Evolutionary conservation across 768 basidiomycete species (phyloP), one percentile per base, ranked within the genome.

Genomic region (Leccinellum albellum): DNA sequence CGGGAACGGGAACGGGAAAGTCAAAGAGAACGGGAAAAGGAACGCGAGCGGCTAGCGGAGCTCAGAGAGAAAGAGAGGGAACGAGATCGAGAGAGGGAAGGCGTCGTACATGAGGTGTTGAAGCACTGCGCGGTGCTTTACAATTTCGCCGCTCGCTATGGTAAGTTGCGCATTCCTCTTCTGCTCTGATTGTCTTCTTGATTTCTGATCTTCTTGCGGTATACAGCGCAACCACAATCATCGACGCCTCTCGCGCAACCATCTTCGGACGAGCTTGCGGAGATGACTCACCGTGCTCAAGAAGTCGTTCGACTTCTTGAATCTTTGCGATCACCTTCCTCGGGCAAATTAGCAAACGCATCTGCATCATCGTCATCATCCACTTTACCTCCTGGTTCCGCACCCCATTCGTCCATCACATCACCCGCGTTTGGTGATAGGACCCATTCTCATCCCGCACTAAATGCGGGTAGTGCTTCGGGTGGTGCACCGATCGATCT

Each of bases 291-390:
- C 15, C 79, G 81, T 31, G 89, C 89, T 21, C 74, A 77, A 51
- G 73, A 81, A 51, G 88, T 92, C 24, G 84, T 90, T 20, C 80
- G 82, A 50, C 78, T 91, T 20, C 72, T 91, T 35, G 86, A 89
- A 42, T 70, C 67, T 33, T 59, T 71, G 14, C 60, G 65, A 20
- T 62, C 58, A 33, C 58, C 66, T 31, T 61, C 66, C 47, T 57
- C 60, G 20, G 59, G 62, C 17, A 71, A 70, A 54, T 54, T 58
- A 17, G 60, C 65, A 32, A 52, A 57, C 40, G 26, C 51, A 26
- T 57, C 66, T 14, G 32, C 35, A 12, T 28, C 59, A 49, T 57
- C 61, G 35, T 53, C 64, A 15, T 61, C 56, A 3, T 59, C 68
- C 42, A 51, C 57, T 20, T 33, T 59, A 35, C 55, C 49, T 8